Base-by-base conservation (phyloP, 148 eudicot species). In the Rhododendron vialii region DNA sequence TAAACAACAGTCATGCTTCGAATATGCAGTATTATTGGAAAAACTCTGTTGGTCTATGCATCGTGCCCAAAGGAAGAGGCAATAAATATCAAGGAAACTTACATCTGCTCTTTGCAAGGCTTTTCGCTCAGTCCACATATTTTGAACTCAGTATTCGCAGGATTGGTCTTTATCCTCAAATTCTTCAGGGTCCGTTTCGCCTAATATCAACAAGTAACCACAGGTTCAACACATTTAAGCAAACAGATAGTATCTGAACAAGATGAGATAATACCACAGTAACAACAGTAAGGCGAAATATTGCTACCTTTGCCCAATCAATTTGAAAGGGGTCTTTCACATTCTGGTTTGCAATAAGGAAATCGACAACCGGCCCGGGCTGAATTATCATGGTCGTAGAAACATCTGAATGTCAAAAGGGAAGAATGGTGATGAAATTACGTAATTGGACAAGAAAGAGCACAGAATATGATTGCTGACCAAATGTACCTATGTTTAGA, bases 181-280 rank as follows among this genome's bases (percentile, higher is more conserved):
- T 87, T 95, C 86, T 92, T 95, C 63, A 95, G 88, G 55, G 84
- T 89, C 74, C 91, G 88, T 85, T 92, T 91, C 11, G 95, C 96
- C 95, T 94, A 88, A 33, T 20, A 87, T 55, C 28, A 83, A 22
- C 26, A 76, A 48, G 22, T 3, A 61, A 84, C 57, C 48, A 78
- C 33, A 43, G 78, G 33, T 12, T 35, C 38, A 36, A 79, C 15
- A 13, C 20, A 61, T 17, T 43, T 38, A 26, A 11, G 38, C 3
- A 35, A 10, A 30, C 13, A 7, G 55, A 43, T 38, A 38, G 10
- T 10, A 83, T 2, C 38, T 9, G 13, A 43, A 35, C 20, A 30
- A 12, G 14, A 28, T 22, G 15, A 50, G 3, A 43, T 7, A 43
- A 10, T 12, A 30, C 7, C 55, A 57, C 45, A 55, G 33, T 22